Evolutionary conservation across 1,284 basidiomycete species (phyloP), one percentile per base, ranked within the genome.

Genomic region (Rhodotorula sp.): DNA sequence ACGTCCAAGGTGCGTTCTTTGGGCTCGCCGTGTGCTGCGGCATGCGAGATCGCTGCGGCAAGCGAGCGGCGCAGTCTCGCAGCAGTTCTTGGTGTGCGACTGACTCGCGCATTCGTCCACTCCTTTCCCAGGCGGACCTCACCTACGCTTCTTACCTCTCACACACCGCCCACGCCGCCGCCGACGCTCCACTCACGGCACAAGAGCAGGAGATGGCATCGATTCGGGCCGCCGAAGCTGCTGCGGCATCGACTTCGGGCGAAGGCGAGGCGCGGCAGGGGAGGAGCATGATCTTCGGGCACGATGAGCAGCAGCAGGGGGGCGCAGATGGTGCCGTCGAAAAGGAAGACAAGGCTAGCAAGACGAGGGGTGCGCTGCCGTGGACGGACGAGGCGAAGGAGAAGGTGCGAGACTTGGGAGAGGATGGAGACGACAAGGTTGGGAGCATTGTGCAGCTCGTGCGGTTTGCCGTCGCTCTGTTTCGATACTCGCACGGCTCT

Each of bases 121-220:
- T 13, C 25, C 9, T 45, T 25, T 68, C 23, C 9, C 53, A 63
- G 62, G 27, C 42, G 52, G 83, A 85, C 67, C 79, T 85, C 23
- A 83, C 83, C 0, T 80, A 82, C 12, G 64, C 77, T 7, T 87
- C 90, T 1, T 92, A 94, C 78, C 84, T 85, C n/a, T 86, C 87
- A 45, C 92, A 95, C 79, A 85, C 86, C 66, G 86, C 84, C n/a
- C 90, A 91, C 78, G 81, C 87, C 48, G 83, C 86, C 41, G 91
- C 91, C 0, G 91, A 91, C 1, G 86, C 91, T 69, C 93, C 93
- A 1, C 84, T 94, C 74, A 91, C 89, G 44, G 87, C 87, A 0
- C 86, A 89, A 45, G 93, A 96, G 82, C 86, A 88, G 72, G 92
- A 93, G 78, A 85, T 93, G 70, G 89, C 85, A 1, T 88, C 89